These are phyloP conservation scores for Leccinum angustisporum DNA, from an alignment of 1,284 basidiomycete species.

Conservation along the genomic window DNA sequence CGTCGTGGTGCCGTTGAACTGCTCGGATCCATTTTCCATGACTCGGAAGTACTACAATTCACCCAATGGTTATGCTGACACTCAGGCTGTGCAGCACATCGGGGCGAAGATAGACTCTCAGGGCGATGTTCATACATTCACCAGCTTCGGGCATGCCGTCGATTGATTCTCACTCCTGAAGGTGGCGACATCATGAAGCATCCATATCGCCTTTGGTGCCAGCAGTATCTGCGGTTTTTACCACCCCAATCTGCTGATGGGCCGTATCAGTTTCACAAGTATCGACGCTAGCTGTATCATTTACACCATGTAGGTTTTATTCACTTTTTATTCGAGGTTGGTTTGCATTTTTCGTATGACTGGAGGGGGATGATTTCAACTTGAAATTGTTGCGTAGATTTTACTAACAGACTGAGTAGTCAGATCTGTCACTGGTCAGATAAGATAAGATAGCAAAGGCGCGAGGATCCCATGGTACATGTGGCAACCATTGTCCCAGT, in stretches of 20 bases:
- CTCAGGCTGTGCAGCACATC: not conserved
- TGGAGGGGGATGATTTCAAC: not conserved
- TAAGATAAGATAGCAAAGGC: slow-evolving; percentile 30
- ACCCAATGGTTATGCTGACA: not conserved
- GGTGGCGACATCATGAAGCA: no score
- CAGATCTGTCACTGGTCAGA: slow-evolving; percentile 28
- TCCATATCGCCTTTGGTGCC: not conserved
- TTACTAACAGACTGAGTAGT: not conserved
- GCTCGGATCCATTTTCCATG: not conserved
- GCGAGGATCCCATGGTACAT: not conserved
- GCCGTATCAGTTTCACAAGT: not conserved
- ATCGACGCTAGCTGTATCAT: not conserved
- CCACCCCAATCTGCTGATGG: not conserved
- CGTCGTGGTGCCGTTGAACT: not conserved
- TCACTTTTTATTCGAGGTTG: not conserved
- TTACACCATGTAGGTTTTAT: not conserved
- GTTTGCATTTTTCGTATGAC: not conserved
- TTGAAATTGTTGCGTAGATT: not conserved
- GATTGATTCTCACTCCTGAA: not conserved
- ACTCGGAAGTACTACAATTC: not conserved
- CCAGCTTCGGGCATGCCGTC: not conserved
- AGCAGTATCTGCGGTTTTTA: not conserved
- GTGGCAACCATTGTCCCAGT: slow-evolving; percentile 13
- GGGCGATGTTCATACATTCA: not conserved
- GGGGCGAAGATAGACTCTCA: not conserved